phyloP scores from a whole-genome alignment of 768 basidiomycete species.

The Boletus sp. region DNA sequence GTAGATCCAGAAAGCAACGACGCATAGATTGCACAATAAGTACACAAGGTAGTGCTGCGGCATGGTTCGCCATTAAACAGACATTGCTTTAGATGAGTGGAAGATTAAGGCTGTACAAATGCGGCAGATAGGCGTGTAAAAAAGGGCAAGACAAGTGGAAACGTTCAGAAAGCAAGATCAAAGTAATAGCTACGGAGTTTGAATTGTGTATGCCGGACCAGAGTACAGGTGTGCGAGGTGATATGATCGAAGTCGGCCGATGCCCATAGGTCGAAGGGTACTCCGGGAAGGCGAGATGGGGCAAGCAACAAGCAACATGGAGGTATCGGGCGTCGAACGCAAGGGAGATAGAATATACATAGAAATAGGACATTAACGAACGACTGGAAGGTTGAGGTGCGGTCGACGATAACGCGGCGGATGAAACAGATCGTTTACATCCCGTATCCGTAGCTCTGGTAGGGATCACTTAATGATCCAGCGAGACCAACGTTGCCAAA shows the following conservation, averaged over 20 bases:
- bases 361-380: constrained; percentile 36
- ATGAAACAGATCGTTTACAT: constrained; percentile 50
- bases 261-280: constrained; percentile 35
- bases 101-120: constrained; percentile 41
- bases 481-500: constrained; percentile 48
- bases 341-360: constrained; percentile 37
- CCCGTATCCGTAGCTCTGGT: constrained; percentile 78
- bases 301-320: constrained; percentile 34
- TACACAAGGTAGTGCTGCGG: constrained; percentile 39
- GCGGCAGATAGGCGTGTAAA: constrained; percentile 43
- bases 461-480: constrained; percentile 66
- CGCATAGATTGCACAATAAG: constrained; percentile 40
- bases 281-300: constrained; percentile 39
- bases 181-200: constrained; percentile 36
- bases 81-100: constrained; percentile 41
- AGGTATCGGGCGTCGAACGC: constrained; percentile 37
- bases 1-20: constrained; percentile 27
- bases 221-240: constrained; percentile 66
- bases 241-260: constrained; percentile 44
- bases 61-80: constrained; percentile 38
- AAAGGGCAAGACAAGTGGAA: constrained; percentile 24
- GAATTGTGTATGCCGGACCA: constrained; percentile 57
- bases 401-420: constrained; percentile 29
- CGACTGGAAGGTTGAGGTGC: constrained; percentile 15
- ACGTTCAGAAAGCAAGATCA: constrained; percentile 37